These are phyloP conservation scores for Backusella westeae DNA, from an alignment of 192 early-diverging fungal genomes.

Conservation along the genomic window DNA sequence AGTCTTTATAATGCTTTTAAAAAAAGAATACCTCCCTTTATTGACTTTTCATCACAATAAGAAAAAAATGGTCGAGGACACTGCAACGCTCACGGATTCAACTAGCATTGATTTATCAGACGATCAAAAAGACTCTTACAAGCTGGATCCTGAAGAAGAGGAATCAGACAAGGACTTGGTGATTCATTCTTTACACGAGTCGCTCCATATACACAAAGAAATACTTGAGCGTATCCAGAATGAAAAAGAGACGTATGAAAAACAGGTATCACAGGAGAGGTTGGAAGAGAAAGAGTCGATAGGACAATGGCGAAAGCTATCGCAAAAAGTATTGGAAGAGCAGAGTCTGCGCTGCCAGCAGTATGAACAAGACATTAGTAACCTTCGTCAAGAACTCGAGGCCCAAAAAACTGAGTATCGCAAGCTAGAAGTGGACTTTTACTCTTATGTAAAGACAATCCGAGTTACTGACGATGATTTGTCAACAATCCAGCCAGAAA, in stretches of 20 bases:
- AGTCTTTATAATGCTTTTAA: constrained; percentile 12
- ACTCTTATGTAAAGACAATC: constrained; percentile 27
- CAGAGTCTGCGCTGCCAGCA: background rate
- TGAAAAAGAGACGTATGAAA: constrained; percentile 12
- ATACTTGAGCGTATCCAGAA: constrained; percentile 16
- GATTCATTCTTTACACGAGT: constrained; percentile 24
- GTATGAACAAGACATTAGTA: background rate
- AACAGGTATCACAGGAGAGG: constrained; percentile 5
- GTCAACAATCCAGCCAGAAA: constrained; percentile 43
- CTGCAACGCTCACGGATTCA: background rate
- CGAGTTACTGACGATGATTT: constrained; percentile 51
- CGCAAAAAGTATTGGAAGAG: background rate
- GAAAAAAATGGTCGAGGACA: background rate
- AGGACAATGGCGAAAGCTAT: background rate
- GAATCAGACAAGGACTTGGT: constrained; percentile 27
- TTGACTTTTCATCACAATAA: background rate
- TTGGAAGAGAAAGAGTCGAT: background rate
- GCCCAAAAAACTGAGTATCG: constrained; percentile 5
- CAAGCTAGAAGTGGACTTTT: constrained; percentile 25
- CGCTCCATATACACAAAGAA: constrained; percentile 21
- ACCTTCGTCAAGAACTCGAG: constrained; percentile 4
- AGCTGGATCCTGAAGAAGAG: constrained; percentile 1
- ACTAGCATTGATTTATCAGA: background rate
- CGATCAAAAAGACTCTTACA: background rate
- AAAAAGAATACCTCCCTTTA: constrained; percentile 6